Percentiles rank a stretch among this genome's conserved stretches.
These are phyloP conservation scores for Dactylellina cionopaga DNA, from an alignment of 2,329 filamentous ascomycete species.

Conservation along the genomic window DNA sequence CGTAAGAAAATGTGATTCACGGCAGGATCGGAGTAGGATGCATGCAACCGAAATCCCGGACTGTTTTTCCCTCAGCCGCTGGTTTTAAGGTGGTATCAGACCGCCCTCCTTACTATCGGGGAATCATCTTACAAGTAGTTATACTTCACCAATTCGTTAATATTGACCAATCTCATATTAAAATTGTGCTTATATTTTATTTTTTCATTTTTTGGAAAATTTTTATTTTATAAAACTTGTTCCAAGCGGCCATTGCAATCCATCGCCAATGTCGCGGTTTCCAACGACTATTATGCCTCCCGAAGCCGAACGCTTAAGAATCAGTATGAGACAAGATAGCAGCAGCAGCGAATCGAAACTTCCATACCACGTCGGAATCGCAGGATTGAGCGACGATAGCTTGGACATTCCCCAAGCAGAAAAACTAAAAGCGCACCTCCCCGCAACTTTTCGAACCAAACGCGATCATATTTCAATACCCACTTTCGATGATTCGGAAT, in stretches of 20 bases:
- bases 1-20: too few species aligned
- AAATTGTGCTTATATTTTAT: too few species aligned
- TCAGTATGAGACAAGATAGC: background rate
- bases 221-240: background rate
- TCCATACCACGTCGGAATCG: slow-evolving; percentile 1
- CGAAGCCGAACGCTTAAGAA: background rate
- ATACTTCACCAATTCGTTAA: too few species aligned
- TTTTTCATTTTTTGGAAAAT: background rate
- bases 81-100: too few species aligned
- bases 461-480: slow-evolving; percentile 31
- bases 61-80: too few species aligned
- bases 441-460: slow-evolving; percentile 23
- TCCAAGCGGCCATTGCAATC: background rate
- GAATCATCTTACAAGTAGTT: too few species aligned
- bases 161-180: too few species aligned
- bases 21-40: too few species aligned
- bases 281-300: background rate
- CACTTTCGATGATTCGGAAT: slow-evolving; percentile 39
- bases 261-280: slow-evolving; percentile 4
- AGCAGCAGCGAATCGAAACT: slow-evolving; percentile 15
- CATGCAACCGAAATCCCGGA: too few species aligned
- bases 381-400: background rate
- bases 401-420: background rate
- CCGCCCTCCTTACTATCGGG: too few species aligned
- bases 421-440: slow-evolving; percentile 2